Conservation (phyloP, 2,329 filamentous ascomycete species). For the Aspergillus novofumigatus region DNA sequence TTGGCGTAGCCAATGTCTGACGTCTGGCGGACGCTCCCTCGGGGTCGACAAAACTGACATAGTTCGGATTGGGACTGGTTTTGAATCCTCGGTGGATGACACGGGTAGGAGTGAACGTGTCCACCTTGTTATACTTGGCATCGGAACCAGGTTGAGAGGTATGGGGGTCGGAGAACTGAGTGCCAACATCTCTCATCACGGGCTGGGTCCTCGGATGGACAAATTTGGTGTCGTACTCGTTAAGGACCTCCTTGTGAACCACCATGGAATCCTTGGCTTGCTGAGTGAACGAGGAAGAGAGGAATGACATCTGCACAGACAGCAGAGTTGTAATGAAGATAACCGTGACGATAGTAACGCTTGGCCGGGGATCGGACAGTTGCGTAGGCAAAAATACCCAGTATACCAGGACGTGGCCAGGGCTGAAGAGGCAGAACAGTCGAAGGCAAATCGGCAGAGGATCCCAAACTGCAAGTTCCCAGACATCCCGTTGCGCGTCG, state of each 20-base stretch:
- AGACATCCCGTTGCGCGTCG: constrained; percentile 72
- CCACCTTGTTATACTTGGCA: constrained; percentile 51
- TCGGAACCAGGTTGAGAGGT: constrained; percentile 37
- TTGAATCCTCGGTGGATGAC: constrained; percentile 71
- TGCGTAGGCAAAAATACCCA: constrained; percentile 78
- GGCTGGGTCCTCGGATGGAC: constrained; percentile 87
- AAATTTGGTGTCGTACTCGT: constrained; percentile 94
- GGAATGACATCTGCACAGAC: constrained; percentile 69
- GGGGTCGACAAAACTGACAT: constrained; percentile 67
- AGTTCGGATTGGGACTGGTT: constrained; percentile 79
- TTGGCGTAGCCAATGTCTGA: constrained; percentile 42
- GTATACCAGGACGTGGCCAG: constrained; percentile 87
- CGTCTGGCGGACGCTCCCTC: constrained; percentile 47
- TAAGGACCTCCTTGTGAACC: constrained; percentile 85
- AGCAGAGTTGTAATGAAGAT: constrained; percentile 71
- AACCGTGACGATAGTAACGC: constrained; percentile 78
- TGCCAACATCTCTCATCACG: constrained; percentile 71
- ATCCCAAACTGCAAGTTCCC: constrained; percentile 93
- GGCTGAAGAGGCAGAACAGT: constrained; percentile 87
- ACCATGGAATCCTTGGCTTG: constrained; percentile 80
- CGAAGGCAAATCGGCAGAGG: constrained; percentile 78
- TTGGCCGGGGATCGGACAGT: constrained; percentile 72
- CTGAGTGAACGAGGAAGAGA: constrained; percentile 72
- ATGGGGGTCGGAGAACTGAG: constrained; percentile 60
- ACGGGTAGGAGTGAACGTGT: constrained; percentile 59